Base-by-base conservation (phyloP, 305 asterid species). In the Solanum aculeatissimum region DNA sequence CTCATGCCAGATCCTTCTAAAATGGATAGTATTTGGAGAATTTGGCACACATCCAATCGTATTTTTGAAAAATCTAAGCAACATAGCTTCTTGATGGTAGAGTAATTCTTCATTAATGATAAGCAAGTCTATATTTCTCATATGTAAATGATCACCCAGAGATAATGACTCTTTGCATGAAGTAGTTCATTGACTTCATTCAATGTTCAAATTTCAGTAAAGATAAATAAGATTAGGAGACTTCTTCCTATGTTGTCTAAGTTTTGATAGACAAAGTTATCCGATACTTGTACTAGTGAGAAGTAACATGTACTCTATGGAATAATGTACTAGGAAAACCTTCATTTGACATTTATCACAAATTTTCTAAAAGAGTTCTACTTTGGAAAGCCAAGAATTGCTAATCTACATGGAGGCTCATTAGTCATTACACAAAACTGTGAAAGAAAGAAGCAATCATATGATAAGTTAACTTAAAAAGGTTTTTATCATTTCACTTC, bases 381-480 rank as follows among this genome's bases (percentile, higher is more conserved):
- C 58, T 57, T 29, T 42, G 42, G 57, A 58, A 80, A 81, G 8
- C 38, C 21, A 42, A 27, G 47, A 5, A 23, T 43, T 23, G 75
- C 27, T 81, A 40, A 58, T 55, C 70, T 80, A 43, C 15, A 58
- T 81, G 55, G 15, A 58, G 35, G 42, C 84, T 81, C 25, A 65
- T 43, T 16, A 25, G 74, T 81, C 25, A 65, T 43, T 16, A 25
- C 23, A 42, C 47, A 81, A 80, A 45, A 42, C 23, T 63, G 35
- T 13, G 81, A 35, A 68, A 40, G 19, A 51, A 53, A 40, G 29
- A 68, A 70, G 6, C 14, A 69, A 29, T 68, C 70, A 83, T 55
- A 49, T 8, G 43, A 71, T 42, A 83, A 83, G 68, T 47, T 63
- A 83, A 83, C 18, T 51, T 60, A 82, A 63, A 57, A 65, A n/a